phyloP scores from a whole-genome alignment of 495 filamentous ascomycete species.

The Talaromyces adpressus region DNA sequence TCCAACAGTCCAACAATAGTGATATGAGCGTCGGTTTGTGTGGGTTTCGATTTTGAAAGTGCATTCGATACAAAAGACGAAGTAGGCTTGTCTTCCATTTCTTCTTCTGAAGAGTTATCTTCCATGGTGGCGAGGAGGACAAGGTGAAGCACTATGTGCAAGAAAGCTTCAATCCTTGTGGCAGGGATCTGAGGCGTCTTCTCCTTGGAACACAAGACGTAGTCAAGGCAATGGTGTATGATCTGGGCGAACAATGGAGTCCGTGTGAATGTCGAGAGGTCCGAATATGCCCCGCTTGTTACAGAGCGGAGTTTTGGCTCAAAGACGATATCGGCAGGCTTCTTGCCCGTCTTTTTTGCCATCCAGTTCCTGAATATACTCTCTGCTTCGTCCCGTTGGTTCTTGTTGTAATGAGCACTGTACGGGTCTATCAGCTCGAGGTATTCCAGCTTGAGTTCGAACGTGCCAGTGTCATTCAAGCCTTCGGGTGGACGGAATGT shows the following conservation, averaged over 20 bases:
- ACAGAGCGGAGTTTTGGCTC: slow-evolving; percentile 83
- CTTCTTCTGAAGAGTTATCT: slow-evolving; percentile 57
- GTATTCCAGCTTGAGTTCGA: slow-evolving; percentile 81
- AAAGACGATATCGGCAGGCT: slow-evolving; percentile 79
- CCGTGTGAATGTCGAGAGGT: slow-evolving; percentile 68
- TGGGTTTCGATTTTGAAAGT: slow-evolving; percentile 50
- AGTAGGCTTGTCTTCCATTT: slow-evolving; percentile 35
- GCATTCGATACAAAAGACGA: slow-evolving; percentile 65
- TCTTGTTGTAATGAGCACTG: slow-evolving; percentile 89
- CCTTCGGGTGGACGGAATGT: slow-evolving; percentile 86
- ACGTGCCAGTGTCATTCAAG: slow-evolving; percentile 83
- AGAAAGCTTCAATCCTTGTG: slow-evolving; percentile 81
- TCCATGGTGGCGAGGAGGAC: slow-evolving; percentile 76
- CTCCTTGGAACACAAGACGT: slow-evolving; percentile 57
- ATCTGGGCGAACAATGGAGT: slow-evolving; percentile 85
- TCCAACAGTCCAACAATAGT: slow-evolving; percentile 74
- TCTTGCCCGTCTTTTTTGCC: slow-evolving; percentile 79
- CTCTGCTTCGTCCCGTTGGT: slow-evolving; percentile 95
- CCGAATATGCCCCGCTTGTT: slow-evolving; percentile 63
- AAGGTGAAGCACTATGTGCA: slow-evolving; percentile 86
- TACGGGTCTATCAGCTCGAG: slow-evolving; percentile 89
- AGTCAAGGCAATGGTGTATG: slow-evolving; percentile 79
- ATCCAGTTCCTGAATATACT: slow-evolving; percentile 76
- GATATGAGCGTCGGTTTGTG: slow-evolving; percentile 44
- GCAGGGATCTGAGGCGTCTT: slow-evolving; percentile 63